A percentile compares a stretch with the other conserved stretches of the same genome.
These are phyloP conservation scores for Zasmidium citrigriseum DNA, from an alignment of 2,329 filamentous ascomycete species.

Conservation along the genomic window DNA sequence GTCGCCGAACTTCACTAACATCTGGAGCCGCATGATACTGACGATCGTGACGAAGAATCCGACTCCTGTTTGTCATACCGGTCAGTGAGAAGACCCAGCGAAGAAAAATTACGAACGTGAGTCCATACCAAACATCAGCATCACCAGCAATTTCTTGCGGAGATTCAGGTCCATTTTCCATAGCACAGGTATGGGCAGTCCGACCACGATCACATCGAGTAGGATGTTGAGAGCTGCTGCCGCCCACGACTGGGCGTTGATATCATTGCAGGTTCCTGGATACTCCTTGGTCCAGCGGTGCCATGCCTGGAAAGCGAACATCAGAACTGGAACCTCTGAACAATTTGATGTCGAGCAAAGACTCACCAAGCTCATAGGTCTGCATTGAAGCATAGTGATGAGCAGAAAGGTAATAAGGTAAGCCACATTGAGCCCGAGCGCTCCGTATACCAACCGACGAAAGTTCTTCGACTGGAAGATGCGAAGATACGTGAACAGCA, in stretches of 20 bases:
- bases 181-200: slow-evolving; percentile 8
- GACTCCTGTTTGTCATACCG: too few relatives aligned
- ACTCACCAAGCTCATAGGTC: slow-evolving; percentile 4
- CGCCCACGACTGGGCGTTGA: slow-evolving; percentile 8
- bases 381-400: slow-evolving; percentile 7
- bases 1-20: slow-evolving; percentile 6
- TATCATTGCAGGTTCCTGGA: slow-evolving; percentile 2
- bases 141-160: slow-evolving; percentile 8
- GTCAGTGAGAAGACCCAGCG: not conserved
- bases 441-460: slow-evolving; percentile 3
- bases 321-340: too few relatives aligned
- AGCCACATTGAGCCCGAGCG: slow-evolving; percentile 8
- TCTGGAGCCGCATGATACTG: slow-evolving; percentile 8
- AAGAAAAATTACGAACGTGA: not conserved
- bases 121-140: slow-evolving; percentile 5
- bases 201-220: slow-evolving; percentile 6
- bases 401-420: slow-evolving; percentile 5
- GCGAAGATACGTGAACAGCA: slow-evolving; percentile 9
- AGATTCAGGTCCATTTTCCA: slow-evolving; percentile 10
- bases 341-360: not conserved
- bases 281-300: not conserved
- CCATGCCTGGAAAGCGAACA: slow-evolving; percentile 1
- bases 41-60: slow-evolving; percentile 10
- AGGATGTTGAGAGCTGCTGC: slow-evolving; percentile 4
- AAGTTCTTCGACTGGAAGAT: slow-evolving; percentile 5